phyloP scores from a whole-genome alignment of 2,329 filamentous ascomycete species.

The Fusarium devonianum region DNA sequence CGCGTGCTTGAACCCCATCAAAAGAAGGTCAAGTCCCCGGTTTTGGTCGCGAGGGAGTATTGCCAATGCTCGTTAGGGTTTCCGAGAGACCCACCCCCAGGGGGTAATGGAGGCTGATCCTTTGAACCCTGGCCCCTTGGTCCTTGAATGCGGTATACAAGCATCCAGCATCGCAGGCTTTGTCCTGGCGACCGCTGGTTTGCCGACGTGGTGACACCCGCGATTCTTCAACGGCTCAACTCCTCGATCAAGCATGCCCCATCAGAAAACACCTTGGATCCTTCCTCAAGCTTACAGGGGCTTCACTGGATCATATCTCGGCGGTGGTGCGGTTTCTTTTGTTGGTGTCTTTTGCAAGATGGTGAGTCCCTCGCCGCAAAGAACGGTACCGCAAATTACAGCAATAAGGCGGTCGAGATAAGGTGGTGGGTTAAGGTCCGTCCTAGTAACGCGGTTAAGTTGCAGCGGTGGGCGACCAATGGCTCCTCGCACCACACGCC shows the following conservation, averaged over 20 bases:
- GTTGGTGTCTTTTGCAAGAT: constrained; percentile 4
- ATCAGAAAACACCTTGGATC: too few relatives aligned
- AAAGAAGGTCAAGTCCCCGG: constrained; percentile 11
- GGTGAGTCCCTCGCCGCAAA: constrained; percentile 16
- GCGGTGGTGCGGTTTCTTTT: constrained; percentile 18
- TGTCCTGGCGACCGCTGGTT: constrained; percentile 10
- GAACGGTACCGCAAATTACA: not conserved
- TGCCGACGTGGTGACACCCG: too few relatives aligned
- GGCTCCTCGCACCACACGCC: constrained; percentile 2
- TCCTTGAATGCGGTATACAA: not conserved
- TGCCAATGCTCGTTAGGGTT: constrained; percentile 5
- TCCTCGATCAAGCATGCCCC: too few relatives aligned
- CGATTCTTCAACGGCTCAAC: too few relatives aligned
- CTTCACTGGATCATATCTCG: not conserved
- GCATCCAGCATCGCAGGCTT: constrained; percentile 5
- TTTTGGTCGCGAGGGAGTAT: constrained; percentile 6
- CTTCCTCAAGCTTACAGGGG: not conserved
- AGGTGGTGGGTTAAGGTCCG: constrained; percentile 15
- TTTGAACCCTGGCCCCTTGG: not conserved
- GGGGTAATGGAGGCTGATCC: constrained; percentile 1
- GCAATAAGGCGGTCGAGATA: constrained; percentile 12
- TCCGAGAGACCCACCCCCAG: constrained; percentile 5
- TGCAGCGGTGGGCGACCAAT: constrained; percentile 1
- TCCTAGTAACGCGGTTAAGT: constrained; percentile 14
- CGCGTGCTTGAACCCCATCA: constrained; percentile 3